Percentiles rank a stretch among this genome's conserved stretches.
Evolutionary conservation across 2,329 filamentous ascomycete genomes (phyloP).

Genomic region (Aspergillus uvarum): DNA sequence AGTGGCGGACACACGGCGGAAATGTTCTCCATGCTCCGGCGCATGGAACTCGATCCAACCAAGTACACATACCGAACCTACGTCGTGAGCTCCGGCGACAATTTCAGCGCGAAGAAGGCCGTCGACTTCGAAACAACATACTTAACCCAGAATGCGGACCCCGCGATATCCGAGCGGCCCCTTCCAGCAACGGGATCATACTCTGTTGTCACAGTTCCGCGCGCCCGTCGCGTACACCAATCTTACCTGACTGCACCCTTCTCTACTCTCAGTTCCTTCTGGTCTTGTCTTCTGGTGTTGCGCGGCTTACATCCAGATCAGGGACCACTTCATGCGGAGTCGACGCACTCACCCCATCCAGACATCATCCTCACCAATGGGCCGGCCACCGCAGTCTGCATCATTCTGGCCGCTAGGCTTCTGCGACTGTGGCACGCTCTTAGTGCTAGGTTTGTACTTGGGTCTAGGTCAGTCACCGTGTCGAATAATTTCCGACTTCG

Average conservation of each 20-base stretch:
- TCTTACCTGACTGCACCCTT: constrained; percentile 70
- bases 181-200: constrained; percentile 46
- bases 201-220: constrained; percentile 66
- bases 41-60: constrained; percentile 49
- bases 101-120: constrained; percentile 65
- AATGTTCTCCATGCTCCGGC: constrained; percentile 81
- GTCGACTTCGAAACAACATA: constrained; percentile 60
- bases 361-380: constrained; percentile 83
- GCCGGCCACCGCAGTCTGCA: constrained; percentile 80
- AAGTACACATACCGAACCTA: constrained; percentile 72
- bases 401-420: constrained; percentile 59
- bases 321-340: constrained; percentile 18
- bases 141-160: constrained; percentile 13
- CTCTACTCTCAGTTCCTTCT: constrained; percentile 65
- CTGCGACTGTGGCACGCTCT: constrained; percentile 53
- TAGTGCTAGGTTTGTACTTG: constrained; percentile 13
- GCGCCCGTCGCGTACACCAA: constrained; percentile 82
- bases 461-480: constrained; percentile 24
- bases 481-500: constrained; percentile 57
- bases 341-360: constrained; percentile 54
- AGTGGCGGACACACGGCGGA: constrained; percentile 94
- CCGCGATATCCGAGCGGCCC: not conserved
- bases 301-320: constrained; percentile 38
- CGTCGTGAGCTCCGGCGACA: constrained; percentile 74
- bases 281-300: constrained; percentile 61